phyloP scores from a whole-genome alignment of 2,329 filamentous ascomycete species.

The Dryadomyces quercivorus region DNA sequence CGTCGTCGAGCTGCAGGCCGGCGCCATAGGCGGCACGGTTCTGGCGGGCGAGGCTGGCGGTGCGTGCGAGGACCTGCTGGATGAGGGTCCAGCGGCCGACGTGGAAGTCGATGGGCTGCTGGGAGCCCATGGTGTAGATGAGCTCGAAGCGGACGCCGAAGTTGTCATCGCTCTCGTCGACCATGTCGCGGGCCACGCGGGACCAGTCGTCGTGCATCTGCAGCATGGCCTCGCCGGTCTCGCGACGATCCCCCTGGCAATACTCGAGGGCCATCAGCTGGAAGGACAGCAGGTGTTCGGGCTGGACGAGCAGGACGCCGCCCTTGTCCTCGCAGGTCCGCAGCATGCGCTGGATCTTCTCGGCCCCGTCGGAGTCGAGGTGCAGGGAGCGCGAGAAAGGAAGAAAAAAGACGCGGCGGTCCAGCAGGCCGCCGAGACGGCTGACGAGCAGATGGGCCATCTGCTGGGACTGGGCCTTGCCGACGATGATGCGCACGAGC shows the following conservation, averaged over 20 bases:
- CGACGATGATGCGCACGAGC: slow-evolving; percentile 46
- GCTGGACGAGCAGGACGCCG: slow-evolving; percentile 48
- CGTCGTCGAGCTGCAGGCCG: too few relatives aligned
- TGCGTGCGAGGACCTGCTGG: slow-evolving; percentile 33
- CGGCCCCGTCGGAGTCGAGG: slow-evolving; percentile 19
- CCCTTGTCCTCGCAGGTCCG: slow-evolving; percentile 30
- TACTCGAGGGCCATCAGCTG: slow-evolving; percentile 47
- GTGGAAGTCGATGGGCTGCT: slow-evolving; percentile 35
- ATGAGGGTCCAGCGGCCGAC: slow-evolving; percentile 44
- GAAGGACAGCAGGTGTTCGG: slow-evolving; percentile 52
- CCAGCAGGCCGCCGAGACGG: slow-evolving; percentile 42
- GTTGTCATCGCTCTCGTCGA: slow-evolving; percentile 56
- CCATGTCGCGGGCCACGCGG: slow-evolving; percentile 35
- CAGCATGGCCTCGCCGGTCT: slow-evolving; percentile 16
- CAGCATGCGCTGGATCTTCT: slow-evolving; percentile 25
- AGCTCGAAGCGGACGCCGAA: slow-evolving; percentile 49
- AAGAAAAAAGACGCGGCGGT: slow-evolving; percentile 40
- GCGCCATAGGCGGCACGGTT: too few relatives aligned
- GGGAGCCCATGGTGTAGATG: slow-evolving; percentile 48
- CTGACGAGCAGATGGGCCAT: slow-evolving; percentile 43
- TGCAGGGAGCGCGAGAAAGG: slow-evolving; percentile 43
- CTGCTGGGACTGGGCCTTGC: slow-evolving; percentile 48
- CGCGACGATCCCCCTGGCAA: too few relatives aligned
- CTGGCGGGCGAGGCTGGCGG: too few relatives aligned
- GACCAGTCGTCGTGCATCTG: slow-evolving; percentile 11